Base-by-base conservation (phyloP, 257 asterid genomes). In the Ilex aquifolium region DNA sequence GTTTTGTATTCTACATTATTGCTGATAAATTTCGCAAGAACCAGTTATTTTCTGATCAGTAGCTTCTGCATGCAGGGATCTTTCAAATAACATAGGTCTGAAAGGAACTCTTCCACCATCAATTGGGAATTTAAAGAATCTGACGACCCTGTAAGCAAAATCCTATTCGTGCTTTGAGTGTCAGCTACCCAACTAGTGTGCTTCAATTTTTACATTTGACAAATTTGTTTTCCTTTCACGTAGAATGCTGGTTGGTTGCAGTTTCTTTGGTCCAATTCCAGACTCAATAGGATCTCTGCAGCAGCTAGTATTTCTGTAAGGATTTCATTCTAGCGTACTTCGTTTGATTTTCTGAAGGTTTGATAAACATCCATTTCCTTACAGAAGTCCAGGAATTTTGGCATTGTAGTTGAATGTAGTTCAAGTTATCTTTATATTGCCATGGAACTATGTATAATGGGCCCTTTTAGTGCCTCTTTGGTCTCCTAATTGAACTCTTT, bases 21-120 rank as follows among this genome's bases (percentile, higher is more conserved):
- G 6, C 4, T 49, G 10, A 11, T 49, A 49, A 12, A 49, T 6
- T n/a, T 49, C 10, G 14, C 54, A 49, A 49, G 42, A 12, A 49
- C 17, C 54, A 49, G 54, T 49, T 49, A 6, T 49, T 46, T 71
- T 17, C 56, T 66, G 44, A 74, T 31, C 14, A 44, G 13, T 13
- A 61, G 44, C 17, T 68, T 64, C 31, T 63, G 48, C n/a, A 53
- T 77, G 74, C 70, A 91, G 98, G 86, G 98, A 91, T 81, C 95
- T 88, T 64, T 91, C 98, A 5, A 91, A 91, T 74, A 91, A 91
- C 68, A 54, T 79, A 55, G 92, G 89, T 46, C 85, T 91, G 59
- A 83, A 61, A 66, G 97, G 88, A 65, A 63, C 70, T 63, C 90
- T 91, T 75, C 89, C 98, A 49, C 13, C 87, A 56, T 80, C 98